Base-by-base conservation (phyloP, 768 basidiomycete species). In the Chalciporus pseudorubinellus region DNA sequence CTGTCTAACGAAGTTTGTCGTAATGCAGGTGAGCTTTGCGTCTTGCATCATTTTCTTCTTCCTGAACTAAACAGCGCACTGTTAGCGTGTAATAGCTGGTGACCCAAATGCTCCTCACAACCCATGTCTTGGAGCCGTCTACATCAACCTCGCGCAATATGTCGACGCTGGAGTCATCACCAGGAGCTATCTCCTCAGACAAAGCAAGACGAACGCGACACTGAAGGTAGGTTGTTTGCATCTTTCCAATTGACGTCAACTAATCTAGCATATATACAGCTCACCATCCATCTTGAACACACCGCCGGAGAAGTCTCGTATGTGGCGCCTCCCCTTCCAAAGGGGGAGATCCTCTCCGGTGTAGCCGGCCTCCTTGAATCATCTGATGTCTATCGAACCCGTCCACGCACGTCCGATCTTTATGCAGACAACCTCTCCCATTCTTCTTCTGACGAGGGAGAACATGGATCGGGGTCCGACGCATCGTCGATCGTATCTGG, bases 161-260 rank as follows among this genome's bases (percentile, higher is more conserved):
- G 84, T 82, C 13, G 75, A 77, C 42, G 79, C 70, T 1, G 79
- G 80, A 8, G 63, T 66, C 24, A 76, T 89, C 21, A 81, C 81
- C 10, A 75, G 89, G 16, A 74, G 81, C 6, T 87, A 89, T 66
- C 74, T 89, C 7, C 69, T 90, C 6, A 74, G 80, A 43, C 79
- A 87, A 59, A 88, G 85, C 59, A 89, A 87, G 69, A 88, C 83
- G 34, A 92, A 92, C 57, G 87, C 89, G 1, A 86, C 83, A 6
- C 73, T 92, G 43, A 86, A 86, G 75, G 85, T 87, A 39, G 40
- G 41, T 42, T 34, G 46, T 16, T 9, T 3, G 4, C n/a, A 6
- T 28, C 39, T 21, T 47, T 10, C 44, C 11, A 9, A 21, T 12
- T 40, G 14, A 1, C 20, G 13, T 24, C 16, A 2, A 19, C 20